phyloP scores from a whole-genome alignment of 2,329 filamentous ascomycete genomes.

The Trichoderma arundinaceum region DNA sequence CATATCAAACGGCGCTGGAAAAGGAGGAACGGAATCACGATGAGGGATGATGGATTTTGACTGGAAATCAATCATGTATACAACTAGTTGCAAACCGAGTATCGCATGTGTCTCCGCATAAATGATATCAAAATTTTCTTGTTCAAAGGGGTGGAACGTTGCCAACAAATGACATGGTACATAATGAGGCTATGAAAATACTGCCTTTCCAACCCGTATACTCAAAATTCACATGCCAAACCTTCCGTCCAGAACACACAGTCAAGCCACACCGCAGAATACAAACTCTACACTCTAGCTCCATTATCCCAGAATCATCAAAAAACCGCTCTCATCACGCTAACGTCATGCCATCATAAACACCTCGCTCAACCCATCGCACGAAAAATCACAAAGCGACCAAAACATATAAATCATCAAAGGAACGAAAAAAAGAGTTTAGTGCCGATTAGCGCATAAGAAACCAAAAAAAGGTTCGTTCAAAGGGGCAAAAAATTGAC shows the following conservation, averaged over 20 bases:
- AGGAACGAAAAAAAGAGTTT: not conserved
- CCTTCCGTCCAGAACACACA: no score
- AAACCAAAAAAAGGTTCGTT: no score
- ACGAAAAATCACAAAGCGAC: not conserved
- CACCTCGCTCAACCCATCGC: slow-evolving; percentile 16
- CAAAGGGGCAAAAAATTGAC: slow-evolving; percentile 24
- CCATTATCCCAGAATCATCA: no score
- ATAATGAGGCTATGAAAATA: no score
- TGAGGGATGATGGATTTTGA: not conserved
- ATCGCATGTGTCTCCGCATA: not conserved
- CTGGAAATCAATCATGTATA: slow-evolving; percentile 3
- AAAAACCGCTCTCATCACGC: no score
- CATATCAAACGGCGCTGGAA: slow-evolving; percentile 8
- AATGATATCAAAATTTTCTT: not conserved
- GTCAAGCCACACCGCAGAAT: no score
- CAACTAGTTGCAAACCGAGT: not conserved
- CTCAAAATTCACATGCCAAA: no score
- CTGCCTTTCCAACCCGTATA: no score
- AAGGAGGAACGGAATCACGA: not conserved
- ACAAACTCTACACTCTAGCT: no score
- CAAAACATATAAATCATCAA: not conserved
- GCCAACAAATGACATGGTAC: no score
- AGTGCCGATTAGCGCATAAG: not conserved
- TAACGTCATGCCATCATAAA: not conserved
- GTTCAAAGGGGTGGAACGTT: not conserved